Conservation (phyloP, 176 grass and related monocot genomes). For the Miscanthus lutarioriparius region DNA sequence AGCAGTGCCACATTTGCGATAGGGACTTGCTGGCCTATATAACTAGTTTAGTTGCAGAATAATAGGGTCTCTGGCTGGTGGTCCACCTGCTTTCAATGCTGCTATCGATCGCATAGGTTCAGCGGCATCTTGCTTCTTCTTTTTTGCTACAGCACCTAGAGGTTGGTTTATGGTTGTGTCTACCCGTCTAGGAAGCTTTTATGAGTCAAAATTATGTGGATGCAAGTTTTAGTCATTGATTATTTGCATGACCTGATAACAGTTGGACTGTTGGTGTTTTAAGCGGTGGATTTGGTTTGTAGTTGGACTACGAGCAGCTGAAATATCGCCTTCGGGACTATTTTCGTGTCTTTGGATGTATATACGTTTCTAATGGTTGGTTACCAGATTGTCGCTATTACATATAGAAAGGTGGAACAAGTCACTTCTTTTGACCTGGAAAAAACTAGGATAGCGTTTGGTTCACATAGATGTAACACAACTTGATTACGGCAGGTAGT, state of each 20-base stretch:
- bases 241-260: constrained; percentile 14
- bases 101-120: constrained; percentile 27
- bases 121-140: constrained; percentile 23
- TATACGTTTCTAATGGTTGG: neutral
- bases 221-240: constrained; percentile 18
- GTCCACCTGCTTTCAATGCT: constrained; percentile 43
- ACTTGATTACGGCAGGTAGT: no score
- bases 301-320: constrained; percentile 10
- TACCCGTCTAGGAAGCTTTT: neutral
- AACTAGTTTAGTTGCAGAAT: constrained; percentile 41
- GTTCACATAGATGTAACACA: no score
- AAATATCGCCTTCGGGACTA: constrained; percentile 19
- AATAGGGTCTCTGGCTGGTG: constrained; percentile 48
- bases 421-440: constrained; percentile 10
- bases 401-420: constrained; percentile 16
- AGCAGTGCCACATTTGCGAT: constrained; percentile 36
- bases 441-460: neutral
- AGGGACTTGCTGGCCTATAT: constrained; percentile 30
- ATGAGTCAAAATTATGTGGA: constrained; percentile 21
- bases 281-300: constrained; percentile 28
- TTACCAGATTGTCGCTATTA: constrained; percentile 14
- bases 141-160: constrained; percentile 23
- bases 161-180: constrained; percentile 28
- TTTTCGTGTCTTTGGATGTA: constrained; percentile 4
- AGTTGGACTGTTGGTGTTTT: constrained; percentile 35